These are phyloP conservation scores for Aspergillus cristatus DNA, from an alignment of 495 filamentous ascomycete genomes.

Conservation along the genomic window DNA sequence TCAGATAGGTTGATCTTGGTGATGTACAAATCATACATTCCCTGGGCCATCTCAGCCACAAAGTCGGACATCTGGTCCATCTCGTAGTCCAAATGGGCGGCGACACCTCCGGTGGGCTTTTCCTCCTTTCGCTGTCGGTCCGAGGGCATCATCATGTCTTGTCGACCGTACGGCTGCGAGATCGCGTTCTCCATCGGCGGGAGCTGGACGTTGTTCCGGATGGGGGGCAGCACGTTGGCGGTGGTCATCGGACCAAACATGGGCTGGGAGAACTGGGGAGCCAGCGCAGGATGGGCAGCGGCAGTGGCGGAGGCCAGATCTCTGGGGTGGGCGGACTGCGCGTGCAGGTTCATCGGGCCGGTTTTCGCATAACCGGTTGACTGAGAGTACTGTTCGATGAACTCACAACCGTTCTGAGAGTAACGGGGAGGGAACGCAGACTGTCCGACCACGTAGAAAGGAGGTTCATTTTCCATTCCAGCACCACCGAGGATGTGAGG, in stretches of 20 bases:
- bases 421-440: constrained; percentile 37
- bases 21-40: constrained; percentile 61
- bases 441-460: constrained; percentile 32
- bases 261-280: constrained; percentile 15
- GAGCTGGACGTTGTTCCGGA: constrained; percentile 34
- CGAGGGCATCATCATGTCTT: constrained; percentile 28
- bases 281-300: constrained; percentile 17
- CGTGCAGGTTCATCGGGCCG: constrained; percentile 23
- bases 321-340: constrained; percentile 19
- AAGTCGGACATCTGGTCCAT: constrained; percentile 98
- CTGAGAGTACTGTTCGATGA: constrained; percentile 44
- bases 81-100: constrained; percentile 94
- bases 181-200: constrained; percentile 37
- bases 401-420: constrained; percentile 39
- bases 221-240: constrained; percentile 30
- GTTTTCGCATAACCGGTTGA: constrained; percentile 32
- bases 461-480: constrained; percentile 31
- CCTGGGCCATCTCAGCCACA: constrained; percentile 84
- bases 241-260: constrained; percentile 31
- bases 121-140: constrained; percentile 43
- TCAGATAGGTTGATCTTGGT: constrained; percentile 55
- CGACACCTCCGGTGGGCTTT: constrained; percentile 72
- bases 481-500: constrained; percentile 33
- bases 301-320: constrained; percentile 18
- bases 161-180: constrained; percentile 35